phyloP scores from a whole-genome alignment of 106 monocot species.

The Dendrobium officinale region DNA sequence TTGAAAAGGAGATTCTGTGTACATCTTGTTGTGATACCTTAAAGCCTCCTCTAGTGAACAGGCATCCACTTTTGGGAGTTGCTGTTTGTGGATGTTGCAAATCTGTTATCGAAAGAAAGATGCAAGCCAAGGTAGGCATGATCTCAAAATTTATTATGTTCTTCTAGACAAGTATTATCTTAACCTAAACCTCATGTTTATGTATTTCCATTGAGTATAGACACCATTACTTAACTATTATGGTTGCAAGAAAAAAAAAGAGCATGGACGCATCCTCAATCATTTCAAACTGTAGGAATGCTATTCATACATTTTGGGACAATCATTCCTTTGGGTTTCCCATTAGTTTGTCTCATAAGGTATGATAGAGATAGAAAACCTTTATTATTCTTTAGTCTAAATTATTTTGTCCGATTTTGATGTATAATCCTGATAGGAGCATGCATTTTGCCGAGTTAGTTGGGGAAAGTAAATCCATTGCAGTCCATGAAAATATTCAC shows the following conservation, averaged over 20 bases:
- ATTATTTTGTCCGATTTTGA: neutral
- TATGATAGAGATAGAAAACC: neutral
- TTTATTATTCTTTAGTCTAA: neutral
- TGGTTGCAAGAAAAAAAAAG: too few relatives aligned
- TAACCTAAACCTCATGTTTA: neutral
- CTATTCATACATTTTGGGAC: neutral
- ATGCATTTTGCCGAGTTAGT: neutral
- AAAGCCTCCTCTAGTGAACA: constrained; percentile 40
- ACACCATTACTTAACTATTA: neutral
- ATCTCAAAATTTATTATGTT: neutral
- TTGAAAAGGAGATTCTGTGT: constrained; percentile 34
- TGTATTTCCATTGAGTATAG: neutral
- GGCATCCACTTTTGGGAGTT: constrained; percentile 74
- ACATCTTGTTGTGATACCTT: constrained; percentile 58
- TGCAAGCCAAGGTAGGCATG: constrained; percentile 44
- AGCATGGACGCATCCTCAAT: neutral
- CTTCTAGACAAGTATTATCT: neutral
- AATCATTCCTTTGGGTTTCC: neutral
- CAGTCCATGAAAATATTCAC: neutral
- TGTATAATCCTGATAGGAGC: neutral
- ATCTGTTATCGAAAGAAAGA: constrained; percentile 43
- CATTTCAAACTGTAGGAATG: neutral
- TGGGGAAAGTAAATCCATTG: neutral
- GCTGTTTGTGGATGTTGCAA: constrained; percentile 71
- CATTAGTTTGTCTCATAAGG: neutral